Evolutionary conservation across 176 grass and related monocot genomes (phyloP).

Genomic region (Phoenix dactylifera): DNA sequence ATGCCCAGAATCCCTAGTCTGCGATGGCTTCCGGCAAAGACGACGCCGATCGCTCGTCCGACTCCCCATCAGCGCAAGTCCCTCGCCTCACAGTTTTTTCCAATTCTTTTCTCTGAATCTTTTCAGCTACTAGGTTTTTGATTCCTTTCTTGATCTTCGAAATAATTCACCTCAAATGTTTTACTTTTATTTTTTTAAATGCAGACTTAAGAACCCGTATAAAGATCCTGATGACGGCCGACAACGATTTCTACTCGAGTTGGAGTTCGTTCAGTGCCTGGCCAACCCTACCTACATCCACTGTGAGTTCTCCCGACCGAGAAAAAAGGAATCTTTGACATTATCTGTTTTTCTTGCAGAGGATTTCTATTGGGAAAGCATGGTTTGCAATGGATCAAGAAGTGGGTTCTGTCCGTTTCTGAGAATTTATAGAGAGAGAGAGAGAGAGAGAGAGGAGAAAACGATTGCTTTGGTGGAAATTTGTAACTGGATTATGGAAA

Average conservation of each 20-base stretch:
- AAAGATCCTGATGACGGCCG: slow-evolving; percentile 66
- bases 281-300: slow-evolving; percentile 95
- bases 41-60: slow-evolving; percentile 7
- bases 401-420: too few species aligned
- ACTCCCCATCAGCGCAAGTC: slow-evolving; percentile 27
- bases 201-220: slow-evolving; percentile 42
- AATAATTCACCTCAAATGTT: background rate
- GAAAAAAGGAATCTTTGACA: background rate
- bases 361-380: background rate
- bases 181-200: background rate
- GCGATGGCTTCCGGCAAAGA: slow-evolving; percentile 11
- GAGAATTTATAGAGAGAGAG: too few species aligned
- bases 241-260: slow-evolving; percentile 73
- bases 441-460: too few species aligned
- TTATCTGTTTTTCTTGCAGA: background rate
- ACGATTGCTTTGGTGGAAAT: too few species aligned
- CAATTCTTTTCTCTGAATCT: background rate
- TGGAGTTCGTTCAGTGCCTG: slow-evolving; percentile 92
- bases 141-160: background rate
- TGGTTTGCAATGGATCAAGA: too few species aligned
- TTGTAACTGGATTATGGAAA: too few species aligned
- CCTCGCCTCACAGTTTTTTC: background rate
- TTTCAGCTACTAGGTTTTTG: slow-evolving; percentile 7
- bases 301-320: slow-evolving; percentile 30
- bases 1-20: too few species aligned